Evolutionary conservation across 768 basidiomycete species (phyloP).

Genomic region (Coprinopsis sp.): DNA sequence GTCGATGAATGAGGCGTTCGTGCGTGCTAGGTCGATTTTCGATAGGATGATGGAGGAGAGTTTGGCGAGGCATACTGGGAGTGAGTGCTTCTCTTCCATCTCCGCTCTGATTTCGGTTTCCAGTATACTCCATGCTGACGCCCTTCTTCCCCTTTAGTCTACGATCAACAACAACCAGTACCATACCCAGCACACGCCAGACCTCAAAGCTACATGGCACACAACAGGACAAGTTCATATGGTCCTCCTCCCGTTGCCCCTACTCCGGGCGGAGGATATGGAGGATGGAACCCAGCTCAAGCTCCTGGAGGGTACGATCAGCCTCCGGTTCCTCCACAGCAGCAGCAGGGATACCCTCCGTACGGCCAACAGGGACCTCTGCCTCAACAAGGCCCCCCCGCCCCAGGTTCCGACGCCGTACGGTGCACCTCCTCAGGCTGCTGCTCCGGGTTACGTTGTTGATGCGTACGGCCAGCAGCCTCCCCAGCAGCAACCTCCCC

Average conservation of each 20-base stretch:
- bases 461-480: constrained; percentile 12
- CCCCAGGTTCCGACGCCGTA: neutral
- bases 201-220: constrained; percentile 16
- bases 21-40: constrained; percentile 82
- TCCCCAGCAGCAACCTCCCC: constrained; percentile 7
- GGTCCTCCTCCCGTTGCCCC: constrained; percentile 15
- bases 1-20: constrained; percentile 93
- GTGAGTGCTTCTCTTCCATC: no score
- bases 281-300: no score
- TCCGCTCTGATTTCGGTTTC: no score
- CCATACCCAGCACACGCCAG: constrained; percentile 16
- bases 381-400: constrained; percentile 9
- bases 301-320: constrained; percentile 46
- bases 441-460: constrained; percentile 12
- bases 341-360: constrained; percentile 7
- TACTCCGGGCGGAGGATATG: no score
- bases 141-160: no score
- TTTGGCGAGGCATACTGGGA: no score
- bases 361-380: constrained; percentile 39
- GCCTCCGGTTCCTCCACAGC: constrained; percentile 34
- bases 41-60: no score
- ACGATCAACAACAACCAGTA: constrained; percentile 41
- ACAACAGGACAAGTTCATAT: constrained; percentile 27
- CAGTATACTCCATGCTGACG: no score
- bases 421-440: constrained; percentile 5